Conservation (phyloP, 2,329 filamentous ascomycete species). For the Volutella citrinella region DNA sequence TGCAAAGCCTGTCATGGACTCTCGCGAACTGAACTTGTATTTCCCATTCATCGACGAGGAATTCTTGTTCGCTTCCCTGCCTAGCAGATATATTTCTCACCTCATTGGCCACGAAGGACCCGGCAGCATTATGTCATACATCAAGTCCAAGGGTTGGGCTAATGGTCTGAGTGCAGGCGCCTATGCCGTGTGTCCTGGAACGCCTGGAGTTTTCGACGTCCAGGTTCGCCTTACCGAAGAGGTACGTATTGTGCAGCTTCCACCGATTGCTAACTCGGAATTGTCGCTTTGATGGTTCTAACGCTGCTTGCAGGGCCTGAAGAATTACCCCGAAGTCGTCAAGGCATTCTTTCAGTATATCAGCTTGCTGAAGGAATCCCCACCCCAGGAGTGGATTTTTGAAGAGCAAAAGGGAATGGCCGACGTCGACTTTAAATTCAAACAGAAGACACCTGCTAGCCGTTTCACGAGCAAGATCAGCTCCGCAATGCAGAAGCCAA, state of each 20-base stretch:
- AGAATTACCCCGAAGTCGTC: conserved; percentile 76
- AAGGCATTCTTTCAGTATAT: conserved; percentile 91
- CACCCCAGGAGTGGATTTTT: conserved; percentile 90
- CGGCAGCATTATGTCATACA: conserved; percentile 84
- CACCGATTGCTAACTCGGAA: no score
- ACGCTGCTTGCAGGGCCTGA: conserved; percentile 52
- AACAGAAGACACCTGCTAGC: conserved; percentile 86
- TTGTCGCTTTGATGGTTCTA: conserved; percentile 5
- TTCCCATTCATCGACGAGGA: conserved; percentile 89
- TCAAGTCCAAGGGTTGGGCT: conserved; percentile 88
- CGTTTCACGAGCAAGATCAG: conserved; percentile 84
- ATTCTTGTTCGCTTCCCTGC: conserved; percentile 72
- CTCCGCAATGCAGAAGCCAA: conserved; percentile 85
- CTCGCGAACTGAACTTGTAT: conserved; percentile 71
- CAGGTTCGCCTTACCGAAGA: conserved; percentile 80
- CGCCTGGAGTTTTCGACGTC: conserved; percentile 74
- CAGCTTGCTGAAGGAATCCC: conserved; percentile 73
- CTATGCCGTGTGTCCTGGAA: conserved; percentile 72
- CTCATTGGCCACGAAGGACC: conserved; percentile 90
- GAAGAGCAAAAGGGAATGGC: conserved; percentile 87
- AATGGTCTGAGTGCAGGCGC: conserved; percentile 78
- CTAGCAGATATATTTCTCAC: conserved; percentile 82
- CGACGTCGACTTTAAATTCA: conserved; percentile 93
- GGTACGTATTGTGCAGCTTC: conserved; percentile 37
- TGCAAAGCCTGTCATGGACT: conserved; percentile 89